phyloP scores from a whole-genome alignment of 106 monocot genomes.

The Dioscorea zingiberensis region DNA sequence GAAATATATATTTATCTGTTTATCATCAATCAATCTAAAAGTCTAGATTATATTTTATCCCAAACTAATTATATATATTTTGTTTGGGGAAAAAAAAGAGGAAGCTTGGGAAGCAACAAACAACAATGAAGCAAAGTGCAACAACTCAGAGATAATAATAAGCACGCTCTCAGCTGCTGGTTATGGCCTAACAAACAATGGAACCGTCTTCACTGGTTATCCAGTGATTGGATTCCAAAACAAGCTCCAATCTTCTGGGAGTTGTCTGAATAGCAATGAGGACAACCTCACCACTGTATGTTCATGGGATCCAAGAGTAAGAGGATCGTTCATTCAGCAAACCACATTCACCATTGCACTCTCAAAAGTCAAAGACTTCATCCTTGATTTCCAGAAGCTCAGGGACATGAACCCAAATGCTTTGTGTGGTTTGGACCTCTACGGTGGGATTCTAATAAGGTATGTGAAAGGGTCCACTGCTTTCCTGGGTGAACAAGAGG shows the following conservation, averaged over 20 bases:
- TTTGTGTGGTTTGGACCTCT: conserved; percentile 44
- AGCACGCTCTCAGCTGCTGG: background rate
- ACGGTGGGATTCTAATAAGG: conserved; percentile 43
- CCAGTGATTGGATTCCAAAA: conserved; percentile 53
- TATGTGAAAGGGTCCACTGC: conserved; percentile 43
- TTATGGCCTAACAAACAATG: conserved; percentile 41
- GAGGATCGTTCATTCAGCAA: conserved; percentile 26
- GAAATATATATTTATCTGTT: no score
- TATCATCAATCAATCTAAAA: no score
- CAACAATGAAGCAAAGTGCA: conserved; percentile 25
- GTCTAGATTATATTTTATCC: background rate
- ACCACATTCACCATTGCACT: conserved; percentile 38
- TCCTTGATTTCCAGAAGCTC: conserved; percentile 46
- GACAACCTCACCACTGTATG: conserved; percentile 44
- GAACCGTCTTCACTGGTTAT: conserved; percentile 34
- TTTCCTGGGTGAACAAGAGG: conserved; percentile 37
- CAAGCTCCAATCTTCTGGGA: conserved; percentile 40
- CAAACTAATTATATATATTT: background rate
- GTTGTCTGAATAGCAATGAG: conserved; percentile 30
- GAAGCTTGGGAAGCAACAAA: conserved; percentile 23
- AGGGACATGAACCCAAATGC: conserved; percentile 21
- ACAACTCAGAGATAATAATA: background rate
- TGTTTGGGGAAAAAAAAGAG: conserved; percentile 3
- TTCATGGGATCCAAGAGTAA: conserved; percentile 44
- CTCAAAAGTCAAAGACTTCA: conserved; percentile 38